A percentile compares a stretch with the other conserved stretches of the same genome.
Evolutionary conservation across 768 basidiomycete species (phyloP).

Genomic region (Lentinula sp.): DNA sequence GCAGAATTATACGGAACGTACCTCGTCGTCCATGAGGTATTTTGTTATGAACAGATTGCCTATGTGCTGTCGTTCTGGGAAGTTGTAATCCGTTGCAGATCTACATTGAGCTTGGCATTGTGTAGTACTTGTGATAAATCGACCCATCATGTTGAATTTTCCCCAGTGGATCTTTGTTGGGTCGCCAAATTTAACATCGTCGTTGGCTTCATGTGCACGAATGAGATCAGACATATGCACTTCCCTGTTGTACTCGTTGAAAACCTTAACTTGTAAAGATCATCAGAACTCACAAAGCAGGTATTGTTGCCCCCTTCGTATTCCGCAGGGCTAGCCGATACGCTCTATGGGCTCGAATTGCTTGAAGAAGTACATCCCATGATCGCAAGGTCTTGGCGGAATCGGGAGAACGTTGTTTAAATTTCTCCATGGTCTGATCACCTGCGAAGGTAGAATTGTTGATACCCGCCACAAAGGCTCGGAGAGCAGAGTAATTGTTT

Average conservation of each 20-base stretch:
- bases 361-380: constrained; percentile 80
- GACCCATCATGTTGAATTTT: constrained; percentile 90
- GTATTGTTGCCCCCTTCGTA: constrained; percentile 82
- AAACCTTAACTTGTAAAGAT: constrained; percentile 1
- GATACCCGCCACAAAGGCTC: constrained; percentile 92
- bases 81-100: constrained; percentile 51
- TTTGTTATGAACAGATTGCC: constrained; percentile 48
- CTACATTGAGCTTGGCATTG: constrained; percentile 77
- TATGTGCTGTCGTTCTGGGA: constrained; percentile 50
- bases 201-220: constrained; percentile 80
- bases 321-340: constrained; percentile 87
- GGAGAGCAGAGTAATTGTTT: constrained; percentile 91
- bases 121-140: constrained; percentile 72
- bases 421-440: constrained; percentile 69
- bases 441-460: constrained; percentile 76
- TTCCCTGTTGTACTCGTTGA: constrained; percentile 48
- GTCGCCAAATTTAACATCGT: constrained; percentile 61
- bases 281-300: constrained; percentile 56
- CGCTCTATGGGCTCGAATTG: constrained; percentile 77
- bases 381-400: constrained; percentile 74
- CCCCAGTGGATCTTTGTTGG: constrained; percentile 86
- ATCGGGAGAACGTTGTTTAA: constrained; percentile 61
- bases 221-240: constrained; percentile 89
- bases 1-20: constrained; percentile 21
- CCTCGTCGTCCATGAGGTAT: constrained; percentile 67